phyloP scores from a whole-genome alignment of 2,329 filamentous ascomycete genomes.

The Berkeleyomyces basicola region DNA sequence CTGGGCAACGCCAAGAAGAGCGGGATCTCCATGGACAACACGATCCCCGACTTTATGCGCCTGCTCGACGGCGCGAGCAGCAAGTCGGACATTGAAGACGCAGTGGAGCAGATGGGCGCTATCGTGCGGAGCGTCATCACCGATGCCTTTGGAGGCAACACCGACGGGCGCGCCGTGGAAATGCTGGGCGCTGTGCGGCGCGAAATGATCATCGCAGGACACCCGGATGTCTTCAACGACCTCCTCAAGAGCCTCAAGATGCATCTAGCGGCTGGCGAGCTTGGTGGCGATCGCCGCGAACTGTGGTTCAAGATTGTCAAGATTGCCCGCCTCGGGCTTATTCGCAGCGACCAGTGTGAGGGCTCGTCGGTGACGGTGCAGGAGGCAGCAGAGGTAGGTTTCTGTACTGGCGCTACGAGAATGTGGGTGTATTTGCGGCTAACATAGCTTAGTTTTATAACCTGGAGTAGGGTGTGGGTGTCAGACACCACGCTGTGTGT shows the following conservation, averaged over 20 bases:
- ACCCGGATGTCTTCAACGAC: constrained; percentile 59
- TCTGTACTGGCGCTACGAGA: neutral
- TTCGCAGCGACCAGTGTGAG: constrained; percentile 47
- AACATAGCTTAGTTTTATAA: constrained; percentile 12
- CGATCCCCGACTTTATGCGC: constrained; percentile 83
- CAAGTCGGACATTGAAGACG: constrained; percentile 45
- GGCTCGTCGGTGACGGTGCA: constrained; percentile 49
- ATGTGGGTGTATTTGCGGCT: neutral
- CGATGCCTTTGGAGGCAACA: constrained; percentile 57
- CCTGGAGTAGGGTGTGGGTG: constrained; percentile 23
- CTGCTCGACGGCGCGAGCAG: constrained; percentile 45
- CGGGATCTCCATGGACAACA: constrained; percentile 45
- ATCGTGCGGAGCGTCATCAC: constrained; percentile 55
- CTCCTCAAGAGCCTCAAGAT: constrained; percentile 57
- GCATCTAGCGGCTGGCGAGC: constrained; percentile 47
- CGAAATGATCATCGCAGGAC: constrained; percentile 58
- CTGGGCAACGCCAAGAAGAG: constrained; percentile 26
- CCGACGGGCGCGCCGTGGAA: constrained; percentile 61
- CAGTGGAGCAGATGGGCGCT: constrained; percentile 54
- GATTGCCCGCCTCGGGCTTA: constrained; percentile 51
- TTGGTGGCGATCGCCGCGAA: constrained; percentile 63
- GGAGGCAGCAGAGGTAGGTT: constrained; percentile 47
- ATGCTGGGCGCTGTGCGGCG: constrained; percentile 62
- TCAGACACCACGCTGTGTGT: neutral
- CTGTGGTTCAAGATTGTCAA: constrained; percentile 61